These are phyloP conservation scores for Datisca glomerata DNA, from an alignment of 306 rosid species.

Conservation along the genomic window DNA sequence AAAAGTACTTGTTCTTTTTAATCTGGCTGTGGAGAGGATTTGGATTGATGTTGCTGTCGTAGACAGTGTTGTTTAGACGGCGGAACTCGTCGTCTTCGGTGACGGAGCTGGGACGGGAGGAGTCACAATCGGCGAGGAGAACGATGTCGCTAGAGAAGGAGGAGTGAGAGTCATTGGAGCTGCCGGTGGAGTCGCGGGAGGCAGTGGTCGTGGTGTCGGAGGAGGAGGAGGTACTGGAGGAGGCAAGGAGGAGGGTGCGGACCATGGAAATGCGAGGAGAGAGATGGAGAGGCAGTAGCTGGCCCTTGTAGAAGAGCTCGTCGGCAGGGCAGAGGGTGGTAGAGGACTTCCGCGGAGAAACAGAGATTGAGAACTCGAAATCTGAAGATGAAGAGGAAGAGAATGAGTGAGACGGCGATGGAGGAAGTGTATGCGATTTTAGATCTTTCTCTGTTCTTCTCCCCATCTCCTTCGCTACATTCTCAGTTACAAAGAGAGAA, in stretches of 20 bases:
- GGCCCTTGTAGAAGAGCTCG: constrained; percentile 91
- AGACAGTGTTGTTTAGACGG: constrained; percentile 18
- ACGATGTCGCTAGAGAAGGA: constrained; percentile 45
- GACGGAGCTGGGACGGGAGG: constrained; percentile 69
- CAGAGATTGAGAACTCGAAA: constrained; percentile 75
- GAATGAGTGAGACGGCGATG: constrained; percentile 65
- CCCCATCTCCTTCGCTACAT: constrained; percentile 34
- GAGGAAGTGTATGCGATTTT: constrained; percentile 54
- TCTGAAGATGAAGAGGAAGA: constrained; percentile 79
- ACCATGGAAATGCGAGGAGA: constrained; percentile 75
- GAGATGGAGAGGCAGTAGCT: constrained; percentile 73
- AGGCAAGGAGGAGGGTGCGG: constrained; percentile 55
- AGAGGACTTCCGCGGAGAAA: constrained; percentile 65
- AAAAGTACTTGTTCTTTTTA: constrained; percentile 58
- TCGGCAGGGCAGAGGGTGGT: constrained; percentile 70
- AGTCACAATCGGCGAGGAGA: constrained; percentile 46
- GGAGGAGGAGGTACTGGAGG: constrained; percentile 28
- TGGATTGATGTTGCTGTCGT: neutral
- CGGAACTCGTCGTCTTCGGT: constrained; percentile 45
- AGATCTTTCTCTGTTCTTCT: constrained; percentile 14
- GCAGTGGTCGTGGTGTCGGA: constrained; percentile 32
- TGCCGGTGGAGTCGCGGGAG: constrained; percentile 78
- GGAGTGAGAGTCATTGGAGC: constrained; percentile 60
- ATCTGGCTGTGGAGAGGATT: constrained; percentile 16
- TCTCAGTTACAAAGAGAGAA: neutral